Percentiles rank a stretch among this genome's conserved stretches.
These are phyloP conservation scores for Psilocybe azurescens DNA, from an alignment of 768 basidiomycete genomes.

Conservation along the genomic window DNA sequence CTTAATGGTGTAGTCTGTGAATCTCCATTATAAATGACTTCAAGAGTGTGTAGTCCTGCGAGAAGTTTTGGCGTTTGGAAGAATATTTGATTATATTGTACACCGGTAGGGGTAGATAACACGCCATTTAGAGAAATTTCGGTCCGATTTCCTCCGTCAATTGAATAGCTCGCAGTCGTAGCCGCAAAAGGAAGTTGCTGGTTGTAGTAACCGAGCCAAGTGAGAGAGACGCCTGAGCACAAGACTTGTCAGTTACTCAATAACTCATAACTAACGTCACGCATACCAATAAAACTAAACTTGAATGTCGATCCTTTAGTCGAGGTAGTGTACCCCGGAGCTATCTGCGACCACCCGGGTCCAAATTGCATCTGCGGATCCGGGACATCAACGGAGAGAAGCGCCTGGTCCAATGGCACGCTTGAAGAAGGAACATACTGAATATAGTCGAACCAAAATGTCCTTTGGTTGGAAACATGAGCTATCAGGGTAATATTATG, in stretches of 20 bases:
- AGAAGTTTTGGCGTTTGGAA: slow-evolving; percentile 25
- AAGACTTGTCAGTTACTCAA: too few species aligned
- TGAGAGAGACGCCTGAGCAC: slow-evolving; percentile 29
- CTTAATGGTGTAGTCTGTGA: slow-evolving; percentile 26
- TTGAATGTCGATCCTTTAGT: slow-evolving; percentile 25
- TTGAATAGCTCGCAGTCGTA: slow-evolving; percentile 29
- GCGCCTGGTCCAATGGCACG: slow-evolving; percentile 19
- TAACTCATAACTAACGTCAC: too few species aligned
- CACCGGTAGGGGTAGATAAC: slow-evolving; percentile 1
- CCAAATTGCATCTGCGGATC: slow-evolving; percentile 27
- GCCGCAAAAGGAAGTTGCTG: slow-evolving; percentile 25
- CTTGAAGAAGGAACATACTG: slow-evolving; percentile 26
- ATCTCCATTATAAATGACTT: slow-evolving; percentile 28
- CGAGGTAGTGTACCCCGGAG: slow-evolving; percentile 8
- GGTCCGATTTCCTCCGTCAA: slow-evolving; percentile 27
- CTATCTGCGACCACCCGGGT: slow-evolving; percentile 20
- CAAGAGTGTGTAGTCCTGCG: slow-evolving; percentile 24
- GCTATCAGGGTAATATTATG: slow-evolving; percentile 30
- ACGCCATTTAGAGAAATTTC: slow-evolving; percentile 25
- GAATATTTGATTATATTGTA: slow-evolving; percentile 24
- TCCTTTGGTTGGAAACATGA: slow-evolving; percentile 20
- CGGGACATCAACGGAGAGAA: slow-evolving; percentile 14
- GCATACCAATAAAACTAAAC: slow-evolving; percentile 32
- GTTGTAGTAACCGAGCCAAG: slow-evolving; percentile 31
- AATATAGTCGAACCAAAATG: slow-evolving; percentile 35